phyloP scores from a whole-genome alignment of 148 eudicot genomes.

The Camellia sinensis region DNA sequence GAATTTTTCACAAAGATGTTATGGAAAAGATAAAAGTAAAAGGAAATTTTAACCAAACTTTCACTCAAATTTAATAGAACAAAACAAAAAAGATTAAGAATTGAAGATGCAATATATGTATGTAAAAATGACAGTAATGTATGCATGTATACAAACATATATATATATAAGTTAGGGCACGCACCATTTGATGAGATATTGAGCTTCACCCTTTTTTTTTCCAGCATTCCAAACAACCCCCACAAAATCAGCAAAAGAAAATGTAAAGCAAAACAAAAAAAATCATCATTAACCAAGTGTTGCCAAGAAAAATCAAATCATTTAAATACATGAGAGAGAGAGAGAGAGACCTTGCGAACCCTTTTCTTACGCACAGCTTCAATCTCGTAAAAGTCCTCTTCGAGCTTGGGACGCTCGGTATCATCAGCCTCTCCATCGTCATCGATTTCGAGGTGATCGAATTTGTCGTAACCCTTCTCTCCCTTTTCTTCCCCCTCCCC shows the following conservation, averaged over 20 bases:
- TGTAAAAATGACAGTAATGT: neutral
- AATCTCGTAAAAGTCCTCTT: slow-evolving; percentile 78
- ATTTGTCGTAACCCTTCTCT: slow-evolving; percentile 15
- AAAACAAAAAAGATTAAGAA: too few relatives aligned
- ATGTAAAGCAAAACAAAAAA: neutral
- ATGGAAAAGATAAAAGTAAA: too few relatives aligned
- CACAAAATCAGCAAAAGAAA: slow-evolving; percentile 10
- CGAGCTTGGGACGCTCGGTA: slow-evolving; percentile 48
- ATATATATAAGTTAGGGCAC: slow-evolving; percentile 27
- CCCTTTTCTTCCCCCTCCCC: slow-evolving; percentile 18
- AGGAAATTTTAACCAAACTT: too few relatives aligned
- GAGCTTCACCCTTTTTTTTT: slow-evolving; percentile 60
- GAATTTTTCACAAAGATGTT: too few relatives aligned
- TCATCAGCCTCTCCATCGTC: slow-evolving; percentile 19
- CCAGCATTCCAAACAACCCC: slow-evolving; percentile 25
- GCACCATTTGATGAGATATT: slow-evolving; percentile 94
- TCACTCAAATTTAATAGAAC: too few relatives aligned
- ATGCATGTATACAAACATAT: neutral
- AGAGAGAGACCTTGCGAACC: slow-evolving; percentile 61
- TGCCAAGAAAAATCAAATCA: neutral
- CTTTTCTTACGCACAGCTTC: slow-evolving; percentile 78
- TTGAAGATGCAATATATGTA: too few relatives aligned
- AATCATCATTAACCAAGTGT: too few relatives aligned
- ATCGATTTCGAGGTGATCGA: slow-evolving; percentile 9
- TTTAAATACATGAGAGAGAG: neutral